These are phyloP conservation scores for Aspergillus fructus DNA, from an alignment of 2,329 filamentous ascomycete species.

Conservation along the genomic window DNA sequence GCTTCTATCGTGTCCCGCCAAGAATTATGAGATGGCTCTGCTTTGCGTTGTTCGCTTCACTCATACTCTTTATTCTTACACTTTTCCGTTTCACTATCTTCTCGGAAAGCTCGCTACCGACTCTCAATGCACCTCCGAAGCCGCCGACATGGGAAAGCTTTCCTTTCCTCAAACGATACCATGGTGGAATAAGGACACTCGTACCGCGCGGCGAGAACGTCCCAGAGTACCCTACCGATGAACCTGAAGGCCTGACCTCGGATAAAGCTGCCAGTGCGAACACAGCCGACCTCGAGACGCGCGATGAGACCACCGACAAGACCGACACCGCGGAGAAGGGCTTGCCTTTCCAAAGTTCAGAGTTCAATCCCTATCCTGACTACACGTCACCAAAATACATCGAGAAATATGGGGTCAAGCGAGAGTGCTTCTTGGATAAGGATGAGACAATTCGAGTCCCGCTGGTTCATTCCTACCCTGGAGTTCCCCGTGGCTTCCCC, in stretches of 20 bases:
- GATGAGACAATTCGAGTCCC: constrained; percentile 66
- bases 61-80: constrained; percentile 74
- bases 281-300: constrained; percentile 21
- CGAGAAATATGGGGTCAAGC: constrained; percentile 57
- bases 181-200: constrained; percentile 78
- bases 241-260: constrained; percentile 56
- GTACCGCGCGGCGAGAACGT: constrained; percentile 64
- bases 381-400: constrained; percentile 60
- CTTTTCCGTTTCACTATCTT: constrained; percentile 70
- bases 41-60: constrained; percentile 64
- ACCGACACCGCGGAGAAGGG: background rate
- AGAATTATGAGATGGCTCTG: constrained; percentile 77
- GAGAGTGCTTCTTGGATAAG: constrained; percentile 76
- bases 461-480: constrained; percentile 69
- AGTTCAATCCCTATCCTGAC: constrained; percentile 68
- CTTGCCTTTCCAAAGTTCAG: constrained; percentile 47
- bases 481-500: constrained; percentile 80
- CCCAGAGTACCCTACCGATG: constrained; percentile 74
- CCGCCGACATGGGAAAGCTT: constrained; percentile 82
- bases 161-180: constrained; percentile 81
- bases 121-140: constrained; percentile 56
- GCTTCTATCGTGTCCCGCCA: constrained; percentile 65
- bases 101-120: constrained; percentile 28
- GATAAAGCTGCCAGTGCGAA: constrained; percentile 38
- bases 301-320: constrained; percentile 22